Percentiles rank a stretch among this genome's conserved stretches.
Evolutionary conservation across 2,329 filamentous ascomycete species (phyloP).

Genomic region (Coniella lustricola): DNA sequence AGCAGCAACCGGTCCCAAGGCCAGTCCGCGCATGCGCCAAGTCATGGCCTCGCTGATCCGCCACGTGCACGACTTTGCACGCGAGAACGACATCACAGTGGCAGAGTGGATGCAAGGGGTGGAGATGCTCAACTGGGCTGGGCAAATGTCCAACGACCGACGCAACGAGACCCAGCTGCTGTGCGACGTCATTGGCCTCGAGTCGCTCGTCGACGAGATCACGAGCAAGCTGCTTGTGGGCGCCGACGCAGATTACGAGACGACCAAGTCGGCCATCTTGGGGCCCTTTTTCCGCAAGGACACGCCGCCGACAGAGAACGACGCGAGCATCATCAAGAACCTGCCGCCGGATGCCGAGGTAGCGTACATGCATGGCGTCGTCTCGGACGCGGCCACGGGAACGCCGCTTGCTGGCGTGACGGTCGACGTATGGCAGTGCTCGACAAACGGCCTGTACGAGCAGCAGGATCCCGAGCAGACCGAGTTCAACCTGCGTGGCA

Average conservation of each 20-base stretch:
- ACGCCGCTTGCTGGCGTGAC: conserved; percentile 57
- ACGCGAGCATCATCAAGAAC: conserved; percentile 55
- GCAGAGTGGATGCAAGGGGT: conserved; percentile 69
- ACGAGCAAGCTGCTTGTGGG: conserved; percentile 53
- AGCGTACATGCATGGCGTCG: conserved; percentile 57
- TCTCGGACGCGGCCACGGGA: conserved; percentile 51
- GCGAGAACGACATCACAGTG: conserved; percentile 71
- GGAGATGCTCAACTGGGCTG: conserved; percentile 55
- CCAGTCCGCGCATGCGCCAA: conserved; percentile 58
- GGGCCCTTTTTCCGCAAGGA: conserved; percentile 79
- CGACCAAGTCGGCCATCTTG: conserved; percentile 70
- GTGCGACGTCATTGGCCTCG: conserved; percentile 66
- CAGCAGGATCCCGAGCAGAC: conserved; percentile 58
- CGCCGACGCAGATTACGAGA: conserved; percentile 36
- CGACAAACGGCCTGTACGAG: conserved; percentile 61
- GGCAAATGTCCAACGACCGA: conserved; percentile 60
- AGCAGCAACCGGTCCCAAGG: conserved; percentile 65
- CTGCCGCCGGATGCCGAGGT: conserved; percentile 43
- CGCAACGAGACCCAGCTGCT: conserved; percentile 70
- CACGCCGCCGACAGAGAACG: conserved; percentile 63
- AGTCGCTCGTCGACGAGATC: conserved; percentile 75
- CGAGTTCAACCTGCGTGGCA: conserved; percentile 60
- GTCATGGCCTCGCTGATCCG: conserved; percentile 62
- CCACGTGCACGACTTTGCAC: conserved; percentile 75
- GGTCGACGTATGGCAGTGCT: conserved; percentile 75